Base-by-base conservation (phyloP, 2,329 filamentous ascomycete genomes). In the Penicillium sp. region DNA sequence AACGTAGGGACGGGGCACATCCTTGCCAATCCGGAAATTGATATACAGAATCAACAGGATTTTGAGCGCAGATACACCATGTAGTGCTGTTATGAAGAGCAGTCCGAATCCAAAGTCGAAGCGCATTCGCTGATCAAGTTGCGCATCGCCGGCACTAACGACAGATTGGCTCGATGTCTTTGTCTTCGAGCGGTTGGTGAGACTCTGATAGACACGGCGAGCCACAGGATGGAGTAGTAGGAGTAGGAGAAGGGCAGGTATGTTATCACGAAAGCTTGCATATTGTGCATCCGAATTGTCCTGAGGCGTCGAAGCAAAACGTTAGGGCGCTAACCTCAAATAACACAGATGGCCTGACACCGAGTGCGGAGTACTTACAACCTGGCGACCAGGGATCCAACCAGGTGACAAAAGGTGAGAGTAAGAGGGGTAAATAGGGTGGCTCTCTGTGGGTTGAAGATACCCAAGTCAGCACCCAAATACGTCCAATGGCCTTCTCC, bases 261-360 rank as follows among this genome's bases (percentile, higher is more conserved):
- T 78, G 64, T 97, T 97, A 54, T 80, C 76, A 58, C 95, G 85
- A 66, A 99, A 96, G 31, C 82, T 84, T 50, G 79, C 76, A 71
- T 97, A 99, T 70, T 99, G 93, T 28, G 80, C 71, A 72, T 99
- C 93, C 33, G 90, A 93, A 55, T 90, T 84, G 72, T 99, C 93
- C 86, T 90, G 55, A 3, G 33, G 28, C 16, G 34, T 53, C 47
- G 50, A 60, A 41, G 63, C 52, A 52, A 46, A 63, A 52, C 35
- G 53, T 61, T 35, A 61, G 55, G 25, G 16, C n/a, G n/a, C 16
- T 35, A 33, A 16, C 14, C 14, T 30, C 22, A 9, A 16, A 22
- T 12, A 22, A 22, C 19, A n/a, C 28, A 13, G 28, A 13, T 16
- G 13, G 9, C 8, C 28, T 2, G 10, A 9, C 3, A 41, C 13